phyloP scores from a whole-genome alignment of 2,329 filamentous ascomycete genomes.

The Trichoderma atroviride region DNA sequence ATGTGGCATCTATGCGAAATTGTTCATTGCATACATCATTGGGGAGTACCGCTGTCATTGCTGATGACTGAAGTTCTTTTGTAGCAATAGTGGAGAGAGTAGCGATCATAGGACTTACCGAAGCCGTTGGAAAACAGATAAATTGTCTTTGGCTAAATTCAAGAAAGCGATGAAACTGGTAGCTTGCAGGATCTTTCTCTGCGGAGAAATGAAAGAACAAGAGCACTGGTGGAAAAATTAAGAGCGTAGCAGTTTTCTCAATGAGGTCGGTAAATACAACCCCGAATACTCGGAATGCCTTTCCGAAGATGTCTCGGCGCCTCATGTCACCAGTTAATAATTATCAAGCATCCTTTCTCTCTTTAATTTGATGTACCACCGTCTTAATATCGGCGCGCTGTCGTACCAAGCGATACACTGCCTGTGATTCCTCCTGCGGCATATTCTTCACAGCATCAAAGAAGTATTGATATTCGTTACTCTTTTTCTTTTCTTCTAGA shows the following conservation, averaged over 20 bases:
- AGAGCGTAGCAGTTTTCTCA: background rate
- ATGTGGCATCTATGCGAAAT: background rate
- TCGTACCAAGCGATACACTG: background rate
- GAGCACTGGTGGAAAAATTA: background rate
- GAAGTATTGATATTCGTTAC: background rate
- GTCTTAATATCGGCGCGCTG: slow-evolving; percentile 32
- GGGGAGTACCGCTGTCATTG: background rate
- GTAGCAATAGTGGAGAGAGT: background rate
- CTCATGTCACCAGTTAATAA: slow-evolving; percentile 38
- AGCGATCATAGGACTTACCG: background rate
- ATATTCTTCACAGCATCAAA: background rate
- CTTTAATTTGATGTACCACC: slow-evolving; percentile 39
- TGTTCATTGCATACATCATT: background rate
- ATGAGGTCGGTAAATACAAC: background rate
- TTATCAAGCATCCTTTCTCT: slow-evolving; percentile 40
- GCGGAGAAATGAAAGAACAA: background rate
- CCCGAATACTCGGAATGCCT: background rate
- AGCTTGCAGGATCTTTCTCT: background rate
- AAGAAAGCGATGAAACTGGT: background rate
- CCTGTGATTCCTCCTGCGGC: background rate
- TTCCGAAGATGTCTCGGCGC: slow-evolving; percentile 29
- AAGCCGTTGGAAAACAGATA: background rate
- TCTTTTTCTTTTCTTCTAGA: background rate
- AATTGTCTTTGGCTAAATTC: background rate
- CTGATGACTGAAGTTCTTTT: background rate